These are phyloP conservation scores for Oryza meyeriana DNA, from an alignment of 176 grass and related monocot species.

Conservation along the genomic window DNA sequence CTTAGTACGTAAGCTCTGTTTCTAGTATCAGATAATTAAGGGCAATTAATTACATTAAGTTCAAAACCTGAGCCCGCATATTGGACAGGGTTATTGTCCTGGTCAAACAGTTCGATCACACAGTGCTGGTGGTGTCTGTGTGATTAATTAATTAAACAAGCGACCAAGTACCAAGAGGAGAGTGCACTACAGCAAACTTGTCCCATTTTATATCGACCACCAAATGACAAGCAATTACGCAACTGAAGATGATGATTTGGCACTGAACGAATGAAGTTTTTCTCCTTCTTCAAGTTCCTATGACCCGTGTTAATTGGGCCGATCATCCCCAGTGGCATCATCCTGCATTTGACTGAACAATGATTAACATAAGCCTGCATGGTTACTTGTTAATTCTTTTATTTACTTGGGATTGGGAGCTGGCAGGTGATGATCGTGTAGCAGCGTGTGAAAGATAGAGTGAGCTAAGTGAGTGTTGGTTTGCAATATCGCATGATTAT, in stretches of 20 bases:
- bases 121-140: slow-evolving; percentile 4
- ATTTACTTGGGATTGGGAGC: slow-evolving; percentile 14
- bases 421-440: background rate
- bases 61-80: slow-evolving; percentile 34
- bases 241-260: slow-evolving; percentile 23
- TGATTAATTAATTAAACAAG: slow-evolving; percentile 31
- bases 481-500: no score
- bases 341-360: slow-evolving; percentile 24
- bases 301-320: background rate
- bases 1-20: background rate
- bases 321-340: background rate
- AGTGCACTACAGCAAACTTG: background rate
- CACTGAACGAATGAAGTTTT: background rate
- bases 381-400: background rate
- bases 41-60: background rate
- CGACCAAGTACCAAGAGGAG: slow-evolving; percentile 48
- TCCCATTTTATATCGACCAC: background rate
- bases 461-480: background rate
- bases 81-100: slow-evolving; percentile 20
- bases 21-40: background rate
- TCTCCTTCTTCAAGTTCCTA: slow-evolving; percentile 28
- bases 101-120: slow-evolving; percentile 28
- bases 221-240: slow-evolving; percentile 14
- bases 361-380: slow-evolving; percentile 10
- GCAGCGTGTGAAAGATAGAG: background rate